Conservation (phyloP, 108 stramenopile species). For the Epithemia pelagica region DNA sequence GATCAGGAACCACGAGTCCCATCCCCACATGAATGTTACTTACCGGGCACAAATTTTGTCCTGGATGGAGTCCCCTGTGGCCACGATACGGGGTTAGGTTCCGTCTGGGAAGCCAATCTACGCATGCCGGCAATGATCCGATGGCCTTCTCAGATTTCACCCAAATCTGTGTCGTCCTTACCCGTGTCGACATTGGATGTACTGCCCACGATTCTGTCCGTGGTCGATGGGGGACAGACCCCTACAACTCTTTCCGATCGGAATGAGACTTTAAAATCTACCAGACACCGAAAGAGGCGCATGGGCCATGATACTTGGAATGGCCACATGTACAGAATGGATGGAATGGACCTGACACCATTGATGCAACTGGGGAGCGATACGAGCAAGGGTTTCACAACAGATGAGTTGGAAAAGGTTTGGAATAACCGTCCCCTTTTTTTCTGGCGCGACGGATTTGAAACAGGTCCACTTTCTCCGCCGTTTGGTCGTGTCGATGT, state of each 20-base stretch:
- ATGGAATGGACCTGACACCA: no score
- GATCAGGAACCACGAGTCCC: neutral
- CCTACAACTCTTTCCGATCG: no score
- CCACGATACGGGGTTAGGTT: constrained; percentile 55
- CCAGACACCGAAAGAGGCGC: no score
- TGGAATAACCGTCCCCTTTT: constrained; percentile 28
- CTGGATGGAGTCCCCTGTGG: constrained; percentile 55
- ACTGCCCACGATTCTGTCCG: constrained; percentile 45
- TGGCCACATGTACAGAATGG: no score
- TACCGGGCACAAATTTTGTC: constrained; percentile 19
- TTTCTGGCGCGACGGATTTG: constrained; percentile 64
- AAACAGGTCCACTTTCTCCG: constrained; percentile 38
- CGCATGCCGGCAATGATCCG: constrained; percentile 51
- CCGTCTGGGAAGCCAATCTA: constrained; percentile 64
- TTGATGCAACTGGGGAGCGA: no score
- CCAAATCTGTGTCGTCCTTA: constrained; percentile 15
- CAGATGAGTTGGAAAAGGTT: no score
- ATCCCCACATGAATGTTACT: neutral
- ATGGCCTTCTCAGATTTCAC: constrained; percentile 32
- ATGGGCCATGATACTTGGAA: no score
- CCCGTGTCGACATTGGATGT: constrained; percentile 56
- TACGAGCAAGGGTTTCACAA: no score
- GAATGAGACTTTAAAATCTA: no score
- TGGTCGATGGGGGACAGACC: constrained; percentile 24
- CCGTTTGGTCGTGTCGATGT: constrained; percentile 62